Evolutionary conservation across 2,329 filamentous ascomycete genomes (phyloP).

Genomic region (Paecilomyces niveus): DNA sequence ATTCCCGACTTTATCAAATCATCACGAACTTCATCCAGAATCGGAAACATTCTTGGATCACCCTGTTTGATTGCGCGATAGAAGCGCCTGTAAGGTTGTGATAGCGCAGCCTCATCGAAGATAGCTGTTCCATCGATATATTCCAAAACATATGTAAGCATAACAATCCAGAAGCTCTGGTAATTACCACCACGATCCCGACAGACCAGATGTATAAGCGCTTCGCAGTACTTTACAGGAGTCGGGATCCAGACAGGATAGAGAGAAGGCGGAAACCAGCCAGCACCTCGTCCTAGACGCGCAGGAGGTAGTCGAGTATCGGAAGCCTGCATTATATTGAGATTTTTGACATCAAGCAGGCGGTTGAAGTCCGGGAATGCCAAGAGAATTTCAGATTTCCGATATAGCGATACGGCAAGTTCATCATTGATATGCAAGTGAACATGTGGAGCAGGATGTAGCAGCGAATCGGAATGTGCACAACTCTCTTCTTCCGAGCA

Average conservation of each 20-base stretch:
- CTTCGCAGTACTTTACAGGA: slow-evolving; percentile 11
- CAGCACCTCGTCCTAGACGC: slow-evolving; percentile 6
- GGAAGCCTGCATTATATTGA: slow-evolving; percentile 11
- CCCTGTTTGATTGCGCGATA: slow-evolving; percentile 12
- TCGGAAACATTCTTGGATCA: slow-evolving; percentile 9
- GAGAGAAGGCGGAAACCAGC: slow-evolving; percentile 7
- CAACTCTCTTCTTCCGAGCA: slow-evolving; percentile 7
- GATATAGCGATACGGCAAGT: slow-evolving; percentile 10
- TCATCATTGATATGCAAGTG: slow-evolving; percentile 14
- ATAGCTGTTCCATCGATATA: slow-evolving; percentile 13
- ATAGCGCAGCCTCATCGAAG: slow-evolving; percentile 10
- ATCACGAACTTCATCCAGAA: slow-evolving; percentile 10
- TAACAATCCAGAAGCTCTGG: slow-evolving; percentile 12
- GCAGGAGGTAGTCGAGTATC: slow-evolving; percentile 10
- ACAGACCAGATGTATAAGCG: slow-evolving; percentile 14
- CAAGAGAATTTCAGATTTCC: slow-evolving; percentile 13
- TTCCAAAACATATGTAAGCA: slow-evolving; percentile 15
- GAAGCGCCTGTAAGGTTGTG: slow-evolving; percentile 9
- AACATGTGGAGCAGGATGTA: background rate
- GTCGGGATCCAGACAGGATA: slow-evolving; percentile 10
- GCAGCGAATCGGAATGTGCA: slow-evolving; percentile 2
- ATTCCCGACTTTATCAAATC: slow-evolving; percentile 3
- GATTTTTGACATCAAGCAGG: background rate
- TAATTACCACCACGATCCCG: slow-evolving; percentile 8
- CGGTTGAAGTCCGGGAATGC: slow-evolving; percentile 7